A percentile compares a stretch with the other conserved stretches of the same genome.
phyloP scores from a whole-genome alignment of 805 yeast species.

The Blastobotrys parvus region DNA sequence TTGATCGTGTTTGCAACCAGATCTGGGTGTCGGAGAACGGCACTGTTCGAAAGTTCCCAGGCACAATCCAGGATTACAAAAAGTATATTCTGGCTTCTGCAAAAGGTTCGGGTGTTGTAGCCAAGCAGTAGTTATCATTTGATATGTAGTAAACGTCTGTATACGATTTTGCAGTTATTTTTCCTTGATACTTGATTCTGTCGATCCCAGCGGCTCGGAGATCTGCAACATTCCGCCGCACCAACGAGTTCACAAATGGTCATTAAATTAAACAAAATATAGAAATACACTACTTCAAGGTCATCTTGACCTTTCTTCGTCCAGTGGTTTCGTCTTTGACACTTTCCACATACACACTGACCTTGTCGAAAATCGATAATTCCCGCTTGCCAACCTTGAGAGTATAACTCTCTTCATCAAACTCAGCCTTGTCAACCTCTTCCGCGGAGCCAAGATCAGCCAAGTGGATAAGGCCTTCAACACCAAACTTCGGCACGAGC shows the following conservation, averaged over 20 bases:
- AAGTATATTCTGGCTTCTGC: constrained; percentile 76
- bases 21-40: constrained; percentile 94
- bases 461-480: constrained; percentile 83
- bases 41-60: constrained; percentile 66
- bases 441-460: constrained; percentile 63
- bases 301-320: constrained; percentile 80
- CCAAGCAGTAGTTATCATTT: constrained; percentile 55
- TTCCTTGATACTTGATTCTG: neutral
- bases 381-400: constrained; percentile 47
- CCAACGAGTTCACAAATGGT: too few relatives aligned
- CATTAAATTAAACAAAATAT: neutral
- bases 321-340: constrained; percentile 81
- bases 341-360: constrained; percentile 73
- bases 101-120: constrained; percentile 82
- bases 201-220: too few relatives aligned
- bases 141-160: too few relatives aligned
- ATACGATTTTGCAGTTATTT: neutral
- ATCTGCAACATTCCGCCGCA: too few relatives aligned
- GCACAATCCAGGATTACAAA: constrained; percentile 82
- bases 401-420: constrained; percentile 71
- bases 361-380: constrained; percentile 74
- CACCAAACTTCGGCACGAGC: constrained; percentile 90
- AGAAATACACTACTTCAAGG: constrained; percentile 16
- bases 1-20: constrained; percentile 81
- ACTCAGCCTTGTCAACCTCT: constrained; percentile 45